phyloP scores from a whole-genome alignment of 345 rosid genomes.

The Theobroma cacao region DNA sequence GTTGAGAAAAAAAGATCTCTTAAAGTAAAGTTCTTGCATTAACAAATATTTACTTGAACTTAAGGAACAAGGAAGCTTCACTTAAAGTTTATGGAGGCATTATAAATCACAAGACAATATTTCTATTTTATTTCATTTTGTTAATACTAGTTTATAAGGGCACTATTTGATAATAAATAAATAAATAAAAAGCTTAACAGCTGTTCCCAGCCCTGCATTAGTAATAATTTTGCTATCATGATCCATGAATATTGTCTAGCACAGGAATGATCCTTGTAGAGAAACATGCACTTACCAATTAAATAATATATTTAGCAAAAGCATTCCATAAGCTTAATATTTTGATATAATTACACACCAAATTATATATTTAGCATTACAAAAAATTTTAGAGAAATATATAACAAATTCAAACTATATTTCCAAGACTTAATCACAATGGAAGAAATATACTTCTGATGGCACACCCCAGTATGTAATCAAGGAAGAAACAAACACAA shows the following conservation, averaged over 20 bases:
- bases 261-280: not conserved
- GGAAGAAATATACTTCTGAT: not conserved
- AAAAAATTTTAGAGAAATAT: not conserved
- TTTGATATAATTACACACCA: not conserved
- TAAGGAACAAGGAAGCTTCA: not conserved
- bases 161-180: not conserved
- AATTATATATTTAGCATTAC: not conserved
- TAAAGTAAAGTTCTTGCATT: not conserved
- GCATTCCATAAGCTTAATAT: not conserved
- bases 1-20: not conserved
- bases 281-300: not conserved
- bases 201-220: conserved; percentile 1
- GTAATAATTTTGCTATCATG: not conserved
- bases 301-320: not conserved
- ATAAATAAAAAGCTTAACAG: not conserved
- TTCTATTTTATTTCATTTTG: not conserved
- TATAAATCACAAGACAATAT: not conserved
- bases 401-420: not conserved
- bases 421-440: not conserved
- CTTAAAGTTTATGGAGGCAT: not conserved
- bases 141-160: not conserved
- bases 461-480: not conserved
- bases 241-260: not conserved
- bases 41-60: not conserved
- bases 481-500: not conserved